Evolutionary conservation across 768 basidiomycete species (phyloP), one percentile per base, ranked within the genome.

Genomic region (Suillus weaverae): DNA sequence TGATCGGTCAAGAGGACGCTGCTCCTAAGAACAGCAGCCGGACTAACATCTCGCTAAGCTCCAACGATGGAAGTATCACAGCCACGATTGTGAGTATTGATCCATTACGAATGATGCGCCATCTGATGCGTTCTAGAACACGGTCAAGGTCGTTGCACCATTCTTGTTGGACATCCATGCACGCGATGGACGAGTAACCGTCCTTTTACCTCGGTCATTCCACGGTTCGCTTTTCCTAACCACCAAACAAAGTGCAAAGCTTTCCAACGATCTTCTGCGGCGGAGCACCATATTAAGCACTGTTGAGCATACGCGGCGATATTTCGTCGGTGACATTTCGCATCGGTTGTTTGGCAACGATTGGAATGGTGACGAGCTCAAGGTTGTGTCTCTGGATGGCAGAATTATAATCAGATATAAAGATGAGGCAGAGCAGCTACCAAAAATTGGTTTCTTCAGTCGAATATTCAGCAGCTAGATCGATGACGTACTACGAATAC

Each of bases 271-370:
- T 8, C 64, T 83, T 41, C 65, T 67, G 41, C 61, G 66, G 50
- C 63, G 70, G 26, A 69, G 78, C 46, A 79, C 75, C 10, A 75
- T 71, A 0, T 77, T 80, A 62, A 72, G 72, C 20, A 79, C 79
- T 55, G 72, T 70, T 5, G 71, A 78, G 30, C 46, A 67, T 26
- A 76, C 72, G 20, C 72, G 71, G 32, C 74, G 74, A n/a, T 79
- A 78, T 64, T 81, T 83, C 67, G 69, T 83, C n/a, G 82, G 82
- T 14, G 80, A 81, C 46, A 76, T 80, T 43, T 69, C 77, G 6
- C 70, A 69, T 33, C 75, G 67, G 68, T 62, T 72, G 26, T 71
- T 71, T 43, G 62, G 68, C 4, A 66, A 68, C 2, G 70, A 73
- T 22, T 82, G 80, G 81, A 57, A 66, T 30, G 79, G 81, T 8